Base-by-base conservation (phyloP, 495 filamentous ascomycete genomes). In the Amorphotheca resinae region DNA sequence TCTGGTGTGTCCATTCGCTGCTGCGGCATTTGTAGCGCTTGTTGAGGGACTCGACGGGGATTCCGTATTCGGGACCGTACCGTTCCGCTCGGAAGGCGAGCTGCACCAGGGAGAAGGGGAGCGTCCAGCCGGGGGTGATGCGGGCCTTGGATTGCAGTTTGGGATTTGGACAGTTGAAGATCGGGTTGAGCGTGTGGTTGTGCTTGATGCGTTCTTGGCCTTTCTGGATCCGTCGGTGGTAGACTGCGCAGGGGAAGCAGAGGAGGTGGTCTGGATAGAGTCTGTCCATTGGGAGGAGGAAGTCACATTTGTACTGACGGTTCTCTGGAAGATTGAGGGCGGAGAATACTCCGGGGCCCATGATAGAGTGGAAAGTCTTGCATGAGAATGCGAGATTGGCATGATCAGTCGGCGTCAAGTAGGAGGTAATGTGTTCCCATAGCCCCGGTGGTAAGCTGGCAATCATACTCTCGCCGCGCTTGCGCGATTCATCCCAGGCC, bases 71-170 rank as follows among this genome's bases (percentile, higher is more conserved):
- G 2, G 61, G 58, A 4, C 49, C 50, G 55, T 63, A 72, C 16
- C 58, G 59, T 31, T 54, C 39, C 4, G 62, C 59, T 41, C 73
- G 64, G 40, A 66, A 52, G 14, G 52, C 60, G 4, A 79, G 65
- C 47, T 79, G 73, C 4, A 70, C 66, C 45, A 76, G 75, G 18
- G 66, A 44, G 57, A 70, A 76, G 21, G 67, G 66, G 0, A 79
- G 57, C 18, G 50, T 61, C 45, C 72, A 67, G 35, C 62, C 68
- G 39, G 68, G 67, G 5, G 69, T 67, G 22, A 79, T 63, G 14
- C 73, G 65, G 9, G 41, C 45, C 16, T 66, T 63, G 0, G 70
- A 65, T 3, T 58, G 56, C 50, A 71, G 47, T 1, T 38, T 38
- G 11, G 50, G 31, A 9, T 20, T 59, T 4, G 71, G 66, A 48